These are phyloP conservation scores for Jasminum sambac DNA, from an alignment of 257 asterid genomes.

Conservation along the genomic window DNA sequence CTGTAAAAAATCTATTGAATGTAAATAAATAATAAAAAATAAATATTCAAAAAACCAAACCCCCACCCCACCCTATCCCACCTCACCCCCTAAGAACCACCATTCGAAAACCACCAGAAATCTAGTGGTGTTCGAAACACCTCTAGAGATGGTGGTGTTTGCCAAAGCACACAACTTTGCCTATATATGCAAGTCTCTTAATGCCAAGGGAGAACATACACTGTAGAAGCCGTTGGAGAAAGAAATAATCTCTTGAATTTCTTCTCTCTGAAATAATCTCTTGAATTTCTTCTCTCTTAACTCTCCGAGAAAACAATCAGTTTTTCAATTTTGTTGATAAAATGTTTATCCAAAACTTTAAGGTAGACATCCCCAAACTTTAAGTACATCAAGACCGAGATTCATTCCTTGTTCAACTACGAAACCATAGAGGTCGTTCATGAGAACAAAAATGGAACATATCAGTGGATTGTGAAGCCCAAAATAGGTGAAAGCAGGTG, in stretches of 20 bases:
- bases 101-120: no score
- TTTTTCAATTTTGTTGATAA: neutral
- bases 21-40: no score
- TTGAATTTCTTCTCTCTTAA: no score
- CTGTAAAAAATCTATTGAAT: no score
- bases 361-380: slow-evolving; percentile 94
- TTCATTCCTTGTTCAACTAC: slow-evolving; percentile 72
- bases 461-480: slow-evolving; percentile 95
- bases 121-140: no score
- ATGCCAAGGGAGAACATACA: neutral
- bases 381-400: slow-evolving; percentile 70
- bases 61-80: no score
- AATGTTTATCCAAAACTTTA: slow-evolving; percentile 88
- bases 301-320: neutral
- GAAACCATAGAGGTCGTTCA: slow-evolving; percentile 92
- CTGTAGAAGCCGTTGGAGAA: neutral
- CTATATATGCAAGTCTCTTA: slow-evolving; percentile 13
- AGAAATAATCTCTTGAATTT: neutral
- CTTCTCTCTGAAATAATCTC: no score
- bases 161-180: neutral
- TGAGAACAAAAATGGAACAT: slow-evolving; percentile 70
- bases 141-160: no score
- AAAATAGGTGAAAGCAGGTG: slow-evolving; percentile 66
- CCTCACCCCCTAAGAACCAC: no score
- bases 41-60: no score